phyloP scores from a whole-genome alignment of 2,329 filamentous ascomycete genomes.

The Gremmenia infestans region DNA sequence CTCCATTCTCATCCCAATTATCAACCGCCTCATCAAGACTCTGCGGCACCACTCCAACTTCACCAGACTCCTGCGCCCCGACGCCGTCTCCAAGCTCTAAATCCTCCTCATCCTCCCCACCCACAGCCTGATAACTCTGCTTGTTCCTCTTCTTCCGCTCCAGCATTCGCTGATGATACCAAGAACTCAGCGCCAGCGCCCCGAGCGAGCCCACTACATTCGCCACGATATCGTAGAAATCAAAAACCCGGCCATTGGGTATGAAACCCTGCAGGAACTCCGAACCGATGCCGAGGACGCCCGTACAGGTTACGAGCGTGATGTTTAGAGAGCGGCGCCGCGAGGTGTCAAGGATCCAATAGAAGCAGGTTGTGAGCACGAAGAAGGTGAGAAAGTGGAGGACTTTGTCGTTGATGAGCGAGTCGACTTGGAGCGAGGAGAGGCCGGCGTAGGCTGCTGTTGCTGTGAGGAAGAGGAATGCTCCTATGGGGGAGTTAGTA shows the following conservation, averaged over 20 bases:
- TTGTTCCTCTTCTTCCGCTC: slow-evolving; percentile 75
- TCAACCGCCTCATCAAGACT: slow-evolving; percentile 78
- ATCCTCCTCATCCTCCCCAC: slow-evolving; percentile 57
- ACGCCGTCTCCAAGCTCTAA: slow-evolving; percentile 67
- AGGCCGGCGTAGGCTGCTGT: slow-evolving; percentile 77
- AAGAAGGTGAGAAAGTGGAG: slow-evolving; percentile 89
- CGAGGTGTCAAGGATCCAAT: slow-evolving; percentile 93
- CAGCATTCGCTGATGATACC: slow-evolving; percentile 95
- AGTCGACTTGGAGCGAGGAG: slow-evolving; percentile 51
- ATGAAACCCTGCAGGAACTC: slow-evolving; percentile 73
- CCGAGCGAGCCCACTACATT: slow-evolving; percentile 75
- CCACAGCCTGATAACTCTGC: slow-evolving; percentile 62
- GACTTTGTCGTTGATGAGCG: slow-evolving; percentile 76
- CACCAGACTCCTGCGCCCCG: slow-evolving; percentile 58
- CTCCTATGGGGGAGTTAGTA: slow-evolving; percentile 43
- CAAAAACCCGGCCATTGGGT: slow-evolving; percentile 66
- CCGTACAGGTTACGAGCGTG: slow-evolving; percentile 74
- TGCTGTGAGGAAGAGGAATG: slow-evolving; percentile 66
- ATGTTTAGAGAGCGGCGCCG: slow-evolving; percentile 81
- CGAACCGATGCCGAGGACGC: slow-evolving; percentile 64
- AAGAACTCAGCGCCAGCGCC: slow-evolving; percentile 70
- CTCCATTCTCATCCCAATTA: slow-evolving; percentile 86
- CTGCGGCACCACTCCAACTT: slow-evolving; percentile 31
- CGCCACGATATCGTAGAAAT: slow-evolving; percentile 80
- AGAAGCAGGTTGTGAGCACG: slow-evolving; percentile 79